phyloP scores from a whole-genome alignment of 129 eudicot genomes.

The Tagetes erecta region DNA sequence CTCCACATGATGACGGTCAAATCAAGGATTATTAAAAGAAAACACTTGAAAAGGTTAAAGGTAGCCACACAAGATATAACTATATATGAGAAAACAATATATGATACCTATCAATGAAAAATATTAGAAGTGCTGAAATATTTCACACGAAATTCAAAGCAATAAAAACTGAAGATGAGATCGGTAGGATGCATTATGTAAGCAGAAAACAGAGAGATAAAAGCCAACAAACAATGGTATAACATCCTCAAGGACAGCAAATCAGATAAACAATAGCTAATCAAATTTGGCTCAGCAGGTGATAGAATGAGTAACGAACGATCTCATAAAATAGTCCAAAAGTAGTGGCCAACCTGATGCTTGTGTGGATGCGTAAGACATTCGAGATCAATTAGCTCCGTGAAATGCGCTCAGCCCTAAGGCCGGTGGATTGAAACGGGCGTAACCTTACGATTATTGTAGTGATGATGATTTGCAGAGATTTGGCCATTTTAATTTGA shows the following conservation, averaged over 20 bases:
- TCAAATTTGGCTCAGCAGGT: not conserved
- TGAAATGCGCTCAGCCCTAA: conserved; percentile 17
- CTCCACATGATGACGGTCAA: not conserved
- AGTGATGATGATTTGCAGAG: not conserved
- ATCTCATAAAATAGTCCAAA: not conserved
- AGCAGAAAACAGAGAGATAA: not conserved
- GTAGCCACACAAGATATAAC: not conserved
- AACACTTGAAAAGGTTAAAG: conserved; percentile 3
- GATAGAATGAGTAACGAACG: not conserved
- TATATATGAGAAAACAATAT: too few species aligned
- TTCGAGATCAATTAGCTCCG: conserved; percentile 11
- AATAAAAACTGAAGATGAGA: not conserved
- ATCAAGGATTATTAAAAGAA: not conserved
- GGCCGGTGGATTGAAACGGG: conserved; percentile 19
- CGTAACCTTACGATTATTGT: not conserved
- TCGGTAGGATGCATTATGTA: not conserved
- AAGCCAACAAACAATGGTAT: not conserved
- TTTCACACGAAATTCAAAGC: not conserved
- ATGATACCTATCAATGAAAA: too few species aligned
- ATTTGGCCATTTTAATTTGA: not conserved
- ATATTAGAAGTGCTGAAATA: not conserved
- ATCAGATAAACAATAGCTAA: conserved; percentile 1
- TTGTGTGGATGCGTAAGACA: not conserved
- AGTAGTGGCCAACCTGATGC: conserved; percentile 14
- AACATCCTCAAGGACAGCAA: not conserved